Base-by-base conservation (phyloP, 495 filamentous ascomycete species). In the Parmelia sp. region DNA sequence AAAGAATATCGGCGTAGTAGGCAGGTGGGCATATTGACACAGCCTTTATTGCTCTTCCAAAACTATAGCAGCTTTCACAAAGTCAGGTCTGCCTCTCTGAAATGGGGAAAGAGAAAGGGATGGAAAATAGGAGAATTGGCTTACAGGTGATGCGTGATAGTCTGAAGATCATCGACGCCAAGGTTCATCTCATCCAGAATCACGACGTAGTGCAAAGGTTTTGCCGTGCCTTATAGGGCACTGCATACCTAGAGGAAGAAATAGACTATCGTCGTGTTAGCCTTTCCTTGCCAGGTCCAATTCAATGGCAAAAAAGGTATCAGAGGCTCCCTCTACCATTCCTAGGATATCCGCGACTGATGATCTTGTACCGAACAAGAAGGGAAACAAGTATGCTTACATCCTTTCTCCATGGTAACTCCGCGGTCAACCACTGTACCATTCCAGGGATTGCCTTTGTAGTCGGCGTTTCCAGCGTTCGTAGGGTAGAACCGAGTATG, bases 351-450 rank as follows among this genome's bases (percentile, higher is more conserved):
- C 42, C 10, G 3, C 4, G 42, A 45, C 42, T n/a, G 21, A 23
- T 45, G 42, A 23, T 45, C 0, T 23, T 45, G 42, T 21, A 23
- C 42, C 21, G 23, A n/a, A 23, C 21, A 23, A 21, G 42, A 23
- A 45, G 42, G 42, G n/a, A n/a, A 45, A 45, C 11, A 21, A 45
- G 10, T 7, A 23, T 45, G 23, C 42, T 45, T 23, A 80, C 86
- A 93, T 61, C 82, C 77, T n/a, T 81, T 79, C 55, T 83, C 83
- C 64, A 86, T 86, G 15, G 89, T 93, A 37, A 96, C 82, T n/a
- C 90, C 88, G 47, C 90, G 85, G 73, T 97, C 93, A 14, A 96
- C 90, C 5, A 96, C 81, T 4, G 91, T 96, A 9, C 93, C 93
- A 49, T 84, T 85, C 45, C 78, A 71, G 5, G 86, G 83, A 65